These are phyloP conservation scores for Rhamnella rubrinervis DNA, from an alignment of 331 rosid species.

Conservation along the genomic window DNA sequence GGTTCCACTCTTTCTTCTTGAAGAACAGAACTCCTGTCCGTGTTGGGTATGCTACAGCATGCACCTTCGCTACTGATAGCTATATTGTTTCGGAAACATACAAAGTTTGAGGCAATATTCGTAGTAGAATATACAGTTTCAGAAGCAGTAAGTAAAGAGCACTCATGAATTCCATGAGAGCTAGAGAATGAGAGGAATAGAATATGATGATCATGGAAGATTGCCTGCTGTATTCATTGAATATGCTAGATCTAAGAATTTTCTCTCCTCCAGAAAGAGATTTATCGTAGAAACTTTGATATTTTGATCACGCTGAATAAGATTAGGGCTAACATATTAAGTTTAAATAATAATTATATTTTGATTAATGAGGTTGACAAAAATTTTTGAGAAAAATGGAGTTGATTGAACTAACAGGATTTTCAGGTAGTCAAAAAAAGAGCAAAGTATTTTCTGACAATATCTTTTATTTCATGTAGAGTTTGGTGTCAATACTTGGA, in stretches of 20 bases:
- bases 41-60: constrained; percentile 33
- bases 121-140: not conserved
- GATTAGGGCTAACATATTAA: no score
- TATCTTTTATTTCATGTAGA: no score
- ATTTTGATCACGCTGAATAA: no score
- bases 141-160: not conserved
- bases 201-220: constrained; percentile 10
- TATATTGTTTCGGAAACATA: constrained; percentile 8
- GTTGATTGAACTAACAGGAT: not conserved
- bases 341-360: no score
- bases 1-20: constrained; percentile 53
- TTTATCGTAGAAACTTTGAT: no score
- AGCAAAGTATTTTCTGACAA: no score
- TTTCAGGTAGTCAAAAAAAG: no score
- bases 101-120: constrained; percentile 9
- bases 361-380: no score
- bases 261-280: not conserved
- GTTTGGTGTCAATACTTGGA: not conserved
- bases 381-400: no score
- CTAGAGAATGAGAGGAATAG: not conserved
- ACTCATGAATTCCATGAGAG: not conserved
- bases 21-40: constrained; percentile 34
- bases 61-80: constrained; percentile 28
- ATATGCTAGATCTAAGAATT: constrained; percentile 13
- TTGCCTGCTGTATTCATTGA: not conserved